Base-by-base conservation (phyloP, 2,329 filamentous ascomycete genomes). In the Polytolypa hystricis region DNA sequence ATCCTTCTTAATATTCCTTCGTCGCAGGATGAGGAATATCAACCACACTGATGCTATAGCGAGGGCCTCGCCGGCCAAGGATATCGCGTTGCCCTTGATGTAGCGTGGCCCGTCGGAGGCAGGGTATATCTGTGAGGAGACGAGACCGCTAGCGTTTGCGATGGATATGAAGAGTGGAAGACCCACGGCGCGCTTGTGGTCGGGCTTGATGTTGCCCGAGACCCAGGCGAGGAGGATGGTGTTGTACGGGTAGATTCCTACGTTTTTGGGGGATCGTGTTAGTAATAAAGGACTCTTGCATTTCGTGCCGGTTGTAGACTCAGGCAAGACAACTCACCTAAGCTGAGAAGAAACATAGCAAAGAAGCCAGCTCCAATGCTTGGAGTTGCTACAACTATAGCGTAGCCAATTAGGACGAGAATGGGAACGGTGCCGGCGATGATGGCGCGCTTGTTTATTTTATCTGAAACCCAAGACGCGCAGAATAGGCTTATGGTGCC, bases 351-450 rank as follows among this genome's bases (percentile, higher is more conserved):
- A 47, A 66, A 72, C 1, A 64, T 67, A 3, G 61, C 66, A 39
- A 71, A 68, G 52, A 66, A 72, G 37, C 65, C 59, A 30, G 69
- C 63, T 0, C 65, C 64, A 14, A 71, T 54, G 27, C 51, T 51
- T 11, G 48, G 19, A 0, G 56, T 53, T 3, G 48, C 52, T 2
- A 59, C 47, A 17, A 43, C 47, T 33, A 63, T 54, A 1, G 55
- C 41, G 36, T 61, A 61, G 11, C 54, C 59, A 8, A 50, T 35
- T 11, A 51, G 42, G 9, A 59, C 57, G 1, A 55, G 49, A 11
- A 54, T 26, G 5, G 50, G 46, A 8, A 47, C 50, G 14, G 41
- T 38, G 17, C 59, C 39, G 20, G 56, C 41, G 38, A 58, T 54
- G 6, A 51, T 33, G 8, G 48, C 56, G 4, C 59, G 52, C 28